Evolutionary conservation across 306 rosid genomes (phyloP), one percentile per base, ranked within the genome.

Genomic region (Lathyrus oleraceus): DNA sequence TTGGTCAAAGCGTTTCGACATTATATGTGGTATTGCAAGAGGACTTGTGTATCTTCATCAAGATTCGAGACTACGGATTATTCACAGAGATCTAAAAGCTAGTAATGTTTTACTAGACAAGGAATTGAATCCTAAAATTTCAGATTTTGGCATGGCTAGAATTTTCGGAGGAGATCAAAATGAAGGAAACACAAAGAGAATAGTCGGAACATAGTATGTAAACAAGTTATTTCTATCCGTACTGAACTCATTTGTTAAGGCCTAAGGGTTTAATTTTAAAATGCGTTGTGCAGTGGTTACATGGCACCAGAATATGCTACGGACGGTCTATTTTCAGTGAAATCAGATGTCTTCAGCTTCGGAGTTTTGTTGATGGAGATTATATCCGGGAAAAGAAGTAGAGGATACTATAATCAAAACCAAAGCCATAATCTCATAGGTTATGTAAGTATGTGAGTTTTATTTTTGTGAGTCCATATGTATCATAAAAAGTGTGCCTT

Each of bases 221-320:
- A 40, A 23, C 1, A n/a, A 17, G 8, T 49, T 8, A 11, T 69
- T 61, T 61, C 20, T 19, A 36, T 28, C 39, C 36, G 42, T 38
- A 8, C 39, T 67, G 20, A 67, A 47, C 56, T 36, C 58, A 32
- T 39, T 21, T 4, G 4, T 45, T 77, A 38, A 43, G 5, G 8
- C 3, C 6, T 30, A 53, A 72, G 19, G 5, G 14, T 1, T 65
- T 58, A 25, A 25, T 70, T 71, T 61, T 8, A 61, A 74, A 56
- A 43, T 8, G 20, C 3, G 25, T 70, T 60, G 4, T 78, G 17
- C 21, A 78, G 86, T 36, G 90, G 94, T 51, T 88, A 88, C 13
- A 88, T 88, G 94, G 90, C 93, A 77, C 90, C 93, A 0, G 90
- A 87, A 62, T 87, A 85, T 72, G 90, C 90, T 2, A 71, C 73